Evolutionary conservation across 2,329 filamentous ascomycete species (phyloP), one percentile per base, ranked within the genome.

Genomic region (Colletotrichum orbiculare): DNA sequence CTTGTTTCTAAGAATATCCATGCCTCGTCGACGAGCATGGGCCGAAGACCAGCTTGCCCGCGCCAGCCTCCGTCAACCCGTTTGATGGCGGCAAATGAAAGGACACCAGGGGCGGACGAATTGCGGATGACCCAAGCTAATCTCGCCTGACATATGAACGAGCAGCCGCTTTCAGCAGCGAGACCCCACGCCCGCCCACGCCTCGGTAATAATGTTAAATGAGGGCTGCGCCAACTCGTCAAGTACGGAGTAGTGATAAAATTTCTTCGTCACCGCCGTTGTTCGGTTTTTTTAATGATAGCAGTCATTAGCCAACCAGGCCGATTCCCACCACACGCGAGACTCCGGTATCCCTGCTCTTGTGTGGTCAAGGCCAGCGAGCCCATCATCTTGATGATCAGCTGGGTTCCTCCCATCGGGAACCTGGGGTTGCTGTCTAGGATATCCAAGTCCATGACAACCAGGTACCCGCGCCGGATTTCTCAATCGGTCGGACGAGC

Each of bases 1-100:
- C 55, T 43, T 57, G 42, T 66, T 25, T 67, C 65, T 65, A 66
- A 67, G 61, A 67, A 67, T 67, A 67, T 41, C 35, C 49, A 54
- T 53, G 25, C 25, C 25, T 25, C 25, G 25, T 25, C 25, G 25
- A 25, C 25, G 25, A 25, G 4, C 25, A 25, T 25, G 25, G 25
- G 25, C 25, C 25, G 4, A 25, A 25, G 4, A 25, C 25, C 25
- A 25, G 25, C 54, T 53, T 47, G 37, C 63, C 60, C 37, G 34
- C 48, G 53, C 63, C 63, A 65, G 41, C 62, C 43, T 54, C 38
- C 42, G 46, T 41, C 50, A 50, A 54, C 42, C 25, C 25, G 54
- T 43, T 50, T 53, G 45, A 43, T 52, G 39, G 54, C 54, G 38
- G 46, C 64, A 60, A 56, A 54, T 55, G 43, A 65, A 37, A 60